phyloP scores from a whole-genome alignment of 2,329 filamentous ascomycete species.

The Colletotrichum cordylinicola region DNA sequence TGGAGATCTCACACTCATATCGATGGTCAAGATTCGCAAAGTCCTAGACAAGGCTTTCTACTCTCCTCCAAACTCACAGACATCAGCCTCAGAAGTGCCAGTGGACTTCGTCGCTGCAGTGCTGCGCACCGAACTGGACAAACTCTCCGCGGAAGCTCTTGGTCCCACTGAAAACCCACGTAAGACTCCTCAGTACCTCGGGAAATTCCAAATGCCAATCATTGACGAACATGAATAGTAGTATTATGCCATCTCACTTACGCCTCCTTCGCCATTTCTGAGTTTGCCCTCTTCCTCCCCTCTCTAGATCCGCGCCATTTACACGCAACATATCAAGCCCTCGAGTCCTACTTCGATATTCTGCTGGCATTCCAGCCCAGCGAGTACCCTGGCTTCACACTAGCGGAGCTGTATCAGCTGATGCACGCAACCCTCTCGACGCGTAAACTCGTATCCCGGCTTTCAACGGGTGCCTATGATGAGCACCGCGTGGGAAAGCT shows the following conservation, averaged over 20 bases:
- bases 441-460: neutral
- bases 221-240: neutral
- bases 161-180: too few species aligned
- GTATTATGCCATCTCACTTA: neutral
- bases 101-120: neutral
- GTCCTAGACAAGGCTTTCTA: neutral
- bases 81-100: accelerated
- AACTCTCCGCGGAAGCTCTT: too few species aligned
- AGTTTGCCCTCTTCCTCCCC: neutral
- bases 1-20: neutral
- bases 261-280: neutral
- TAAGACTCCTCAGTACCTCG: too few species aligned
- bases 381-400: accelerated
- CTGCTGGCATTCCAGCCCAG: neutral
- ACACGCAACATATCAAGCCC: neutral
- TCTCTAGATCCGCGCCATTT: neutral
- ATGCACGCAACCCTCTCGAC: neutral
- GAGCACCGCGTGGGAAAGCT: too few species aligned
- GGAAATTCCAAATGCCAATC: too few species aligned
- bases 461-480: neutral
- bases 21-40: neutral
- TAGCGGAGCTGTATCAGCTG: neutral
- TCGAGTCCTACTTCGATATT: neutral
- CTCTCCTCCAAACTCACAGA: neutral
- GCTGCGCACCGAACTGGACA: too few species aligned